Percentiles rank a stretch among this genome's conserved stretches.
Evolutionary conservation across 129 eudicot species (phyloP).

Genomic region (Calendula officinalis): DNA sequence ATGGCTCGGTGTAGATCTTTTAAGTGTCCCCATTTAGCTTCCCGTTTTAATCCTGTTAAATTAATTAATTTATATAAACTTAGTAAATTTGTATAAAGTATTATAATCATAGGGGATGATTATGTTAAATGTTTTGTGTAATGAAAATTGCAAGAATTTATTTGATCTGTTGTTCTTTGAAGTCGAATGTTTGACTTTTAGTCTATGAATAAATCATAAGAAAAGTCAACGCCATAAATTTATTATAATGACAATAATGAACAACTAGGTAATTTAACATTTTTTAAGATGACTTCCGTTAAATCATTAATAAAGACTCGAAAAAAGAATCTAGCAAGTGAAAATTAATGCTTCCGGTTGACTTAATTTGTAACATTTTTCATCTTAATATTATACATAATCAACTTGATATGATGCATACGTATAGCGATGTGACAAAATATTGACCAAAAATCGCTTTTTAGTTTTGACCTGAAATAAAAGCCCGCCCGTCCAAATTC

Average conservation of each 20-base stretch:
- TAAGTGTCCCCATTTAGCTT: slow-evolving; percentile 82
- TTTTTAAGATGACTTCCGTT: background rate
- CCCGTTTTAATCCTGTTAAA: slow-evolving; percentile 33
- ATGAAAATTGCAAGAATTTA: background rate
- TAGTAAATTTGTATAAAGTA: slow-evolving; percentile 7
- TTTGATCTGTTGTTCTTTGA: background rate
- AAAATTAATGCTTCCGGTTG: slow-evolving; percentile 3
- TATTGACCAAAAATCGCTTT: background rate
- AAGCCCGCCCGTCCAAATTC: slow-evolving; percentile 12
- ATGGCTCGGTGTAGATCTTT: slow-evolving; percentile 81
- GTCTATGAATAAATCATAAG: background rate
- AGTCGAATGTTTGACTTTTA: slow-evolving; percentile 2
- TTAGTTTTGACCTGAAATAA: slow-evolving; percentile 12
- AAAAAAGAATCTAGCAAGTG: background rate
- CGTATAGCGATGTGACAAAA: slow-evolving; percentile 16
- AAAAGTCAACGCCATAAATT: slow-evolving; percentile 11
- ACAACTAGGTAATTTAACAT: background rate
- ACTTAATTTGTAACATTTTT: background rate
- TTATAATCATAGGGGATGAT: background rate
- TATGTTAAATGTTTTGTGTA: background rate
- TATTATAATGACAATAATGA: background rate
- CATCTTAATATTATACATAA: background rate
- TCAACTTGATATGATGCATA: slow-evolving; percentile 19
- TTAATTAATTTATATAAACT: slow-evolving; percentile 7
- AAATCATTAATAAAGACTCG: background rate